Evolutionary conservation across 352 stramenopile species (phyloP).

Genomic region (Phytophthora cactorum): DNA sequence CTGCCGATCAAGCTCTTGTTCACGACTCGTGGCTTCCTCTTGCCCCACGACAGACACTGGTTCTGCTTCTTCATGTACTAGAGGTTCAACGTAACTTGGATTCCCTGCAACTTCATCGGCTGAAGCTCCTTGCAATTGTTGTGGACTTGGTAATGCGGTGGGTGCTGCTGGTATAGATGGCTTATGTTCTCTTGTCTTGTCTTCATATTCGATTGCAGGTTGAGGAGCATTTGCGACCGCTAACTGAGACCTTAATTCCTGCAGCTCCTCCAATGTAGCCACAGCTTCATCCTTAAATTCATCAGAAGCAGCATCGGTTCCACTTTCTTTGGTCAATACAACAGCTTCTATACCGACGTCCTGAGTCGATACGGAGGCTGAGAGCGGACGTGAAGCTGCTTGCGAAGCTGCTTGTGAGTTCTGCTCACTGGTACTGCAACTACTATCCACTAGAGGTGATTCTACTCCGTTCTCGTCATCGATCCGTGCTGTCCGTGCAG

Average conservation of each 20-base stretch:
- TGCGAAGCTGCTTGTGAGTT: slow-evolving; percentile 16
- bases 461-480: slow-evolving; percentile 8
- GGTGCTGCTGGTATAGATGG: neutral
- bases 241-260: slow-evolving; percentile 38
- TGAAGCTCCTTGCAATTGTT: neutral
- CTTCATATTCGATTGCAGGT: neutral
- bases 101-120: too few relatives aligned
- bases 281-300: slow-evolving; percentile 16
- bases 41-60: neutral
- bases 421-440: slow-evolving; percentile 6
- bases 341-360: slow-evolving; percentile 3
- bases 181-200: neutral
- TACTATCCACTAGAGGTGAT: neutral
- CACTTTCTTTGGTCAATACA: slow-evolving; percentile 25
- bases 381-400: slow-evolving; percentile 7
- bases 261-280: slow-evolving; percentile 37
- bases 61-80: neutral
- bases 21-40: slow-evolving; percentile 11
- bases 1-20: slow-evolving; percentile 11
- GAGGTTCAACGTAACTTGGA: too few relatives aligned
- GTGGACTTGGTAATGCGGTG: neutral
- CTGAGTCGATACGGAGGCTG: slow-evolving; percentile 4
- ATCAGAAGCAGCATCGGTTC: slow-evolving; percentile 13
- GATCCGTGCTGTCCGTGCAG: slow-evolving; percentile 4
- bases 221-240: slow-evolving; percentile 3